These are phyloP conservation scores for Yamadazyma olivae DNA, from an alignment of 805 yeast genomes.

Conservation along the genomic window DNA sequence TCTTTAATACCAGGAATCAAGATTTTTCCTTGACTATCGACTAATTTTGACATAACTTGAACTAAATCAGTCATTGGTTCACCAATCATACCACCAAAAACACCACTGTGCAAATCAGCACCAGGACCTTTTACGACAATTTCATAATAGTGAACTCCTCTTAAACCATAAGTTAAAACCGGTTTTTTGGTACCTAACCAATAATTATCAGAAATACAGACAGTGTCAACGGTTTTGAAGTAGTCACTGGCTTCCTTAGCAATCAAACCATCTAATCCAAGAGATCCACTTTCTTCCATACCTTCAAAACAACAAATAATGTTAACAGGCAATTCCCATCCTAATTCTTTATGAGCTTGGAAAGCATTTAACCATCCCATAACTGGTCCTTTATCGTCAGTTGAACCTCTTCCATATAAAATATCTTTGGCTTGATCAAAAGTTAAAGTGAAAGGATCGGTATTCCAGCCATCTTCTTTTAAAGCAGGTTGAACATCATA, in stretches of 20 bases:
- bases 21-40: conserved; percentile 78
- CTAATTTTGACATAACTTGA: conserved; percentile 72
- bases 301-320: conserved; percentile 93
- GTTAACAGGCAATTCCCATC: conserved; percentile 90
- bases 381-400: conserved; percentile 98
- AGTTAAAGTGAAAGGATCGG: conserved; percentile 82
- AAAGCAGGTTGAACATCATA: conserved; percentile 98
- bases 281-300: conserved; percentile 97
- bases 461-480: conserved; percentile 89
- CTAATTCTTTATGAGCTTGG: conserved; percentile 84
- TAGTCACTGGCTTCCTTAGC: conserved; percentile 73
- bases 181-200: conserved; percentile 99
- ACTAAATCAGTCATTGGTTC: conserved; percentile 96
- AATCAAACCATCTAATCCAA: conserved; percentile 84
- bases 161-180: conserved; percentile 92
- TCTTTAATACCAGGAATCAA: conserved; percentile 84
- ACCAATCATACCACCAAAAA: conserved; percentile 95
- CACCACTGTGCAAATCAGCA: conserved; percentile 96
- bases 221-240: conserved; percentile 89
- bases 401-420: conserved; percentile 88
- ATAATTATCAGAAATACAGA: conserved; percentile 94
- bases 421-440: conserved; percentile 58
- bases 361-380: conserved; percentile 93
- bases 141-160: conserved; percentile 95
- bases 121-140: conserved; percentile 82